These are phyloP conservation scores for Diaporthe sp. DNA, from an alignment of 2,329 filamentous ascomycete species.

Conservation along the genomic window DNA sequence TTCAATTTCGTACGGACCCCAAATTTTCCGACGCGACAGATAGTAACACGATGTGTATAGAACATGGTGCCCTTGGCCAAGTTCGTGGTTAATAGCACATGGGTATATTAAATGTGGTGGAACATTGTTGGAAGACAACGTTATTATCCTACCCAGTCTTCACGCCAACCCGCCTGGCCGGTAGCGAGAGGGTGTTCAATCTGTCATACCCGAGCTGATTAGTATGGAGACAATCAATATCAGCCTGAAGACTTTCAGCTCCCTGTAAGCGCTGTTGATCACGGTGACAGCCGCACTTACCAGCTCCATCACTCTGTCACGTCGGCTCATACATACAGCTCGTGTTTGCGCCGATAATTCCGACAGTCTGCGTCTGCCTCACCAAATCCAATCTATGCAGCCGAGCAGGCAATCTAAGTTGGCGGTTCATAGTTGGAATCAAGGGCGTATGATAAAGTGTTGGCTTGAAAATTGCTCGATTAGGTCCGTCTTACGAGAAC, in stretches of 20 bases:
- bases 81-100: not conserved
- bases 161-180: not conserved
- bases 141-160: not conserved
- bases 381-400: no score
- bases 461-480: no score
- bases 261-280: not conserved
- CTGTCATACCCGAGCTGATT: not conserved
- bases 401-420: no score
- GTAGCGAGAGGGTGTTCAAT: not conserved
- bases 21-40: not conserved
- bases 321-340: no score
- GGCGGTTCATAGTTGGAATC: no score
- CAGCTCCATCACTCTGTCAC: not conserved
- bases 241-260: not conserved
- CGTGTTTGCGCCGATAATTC: no score
- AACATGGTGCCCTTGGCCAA: not conserved
- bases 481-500: no score
- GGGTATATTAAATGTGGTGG: not conserved
- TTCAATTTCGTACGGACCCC: not conserved
- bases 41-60: not conserved
- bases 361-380: no score
- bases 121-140: not conserved
- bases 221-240: not conserved
- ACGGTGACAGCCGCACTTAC: not conserved
- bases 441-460: no score